Evolutionary conservation across 306 rosid genomes (phyloP).

Genomic region (Trifolium repens): DNA sequence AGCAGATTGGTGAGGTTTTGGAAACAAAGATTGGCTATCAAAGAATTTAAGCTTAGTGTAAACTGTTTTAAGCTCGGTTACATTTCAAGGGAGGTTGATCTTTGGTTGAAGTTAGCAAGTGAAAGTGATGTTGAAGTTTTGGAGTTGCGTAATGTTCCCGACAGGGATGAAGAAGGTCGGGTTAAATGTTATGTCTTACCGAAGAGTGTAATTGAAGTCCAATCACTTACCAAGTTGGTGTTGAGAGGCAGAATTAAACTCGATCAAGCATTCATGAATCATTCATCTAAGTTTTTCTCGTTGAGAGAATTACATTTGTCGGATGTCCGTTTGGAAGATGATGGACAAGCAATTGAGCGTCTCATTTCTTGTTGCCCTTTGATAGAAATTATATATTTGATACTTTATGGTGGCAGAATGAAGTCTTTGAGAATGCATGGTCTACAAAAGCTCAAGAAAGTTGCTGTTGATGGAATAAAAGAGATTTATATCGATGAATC

Average conservation of each 20-base stretch:
- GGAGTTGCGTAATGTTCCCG: no score
- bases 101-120: constrained; percentile 34
- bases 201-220: constrained; percentile 4
- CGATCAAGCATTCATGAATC: constrained; percentile 19
- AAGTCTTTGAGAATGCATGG: constrained; percentile 28
- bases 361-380: background rate
- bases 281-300: constrained; percentile 19
- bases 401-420: background rate
- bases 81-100: constrained; percentile 27
- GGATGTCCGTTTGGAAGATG: constrained; percentile 6
- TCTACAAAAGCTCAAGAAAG: constrained; percentile 35
- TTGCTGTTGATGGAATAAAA: constrained; percentile 27
- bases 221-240: constrained; percentile 37
- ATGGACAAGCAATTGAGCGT: background rate
- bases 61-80: background rate
- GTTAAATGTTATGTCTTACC: constrained; percentile 30
- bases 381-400: background rate
- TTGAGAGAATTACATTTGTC: constrained; percentile 21
- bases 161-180: background rate
- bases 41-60: constrained; percentile 28
- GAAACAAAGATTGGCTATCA: constrained; percentile 25
- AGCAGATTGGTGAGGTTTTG: constrained; percentile 25
- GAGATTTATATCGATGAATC: constrained; percentile 21
- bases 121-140: background rate
- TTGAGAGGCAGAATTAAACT: constrained; percentile 22